phyloP scores from a whole-genome alignment of 2,329 filamentous ascomycete species.

The Domatiomyces catenatus region DNA sequence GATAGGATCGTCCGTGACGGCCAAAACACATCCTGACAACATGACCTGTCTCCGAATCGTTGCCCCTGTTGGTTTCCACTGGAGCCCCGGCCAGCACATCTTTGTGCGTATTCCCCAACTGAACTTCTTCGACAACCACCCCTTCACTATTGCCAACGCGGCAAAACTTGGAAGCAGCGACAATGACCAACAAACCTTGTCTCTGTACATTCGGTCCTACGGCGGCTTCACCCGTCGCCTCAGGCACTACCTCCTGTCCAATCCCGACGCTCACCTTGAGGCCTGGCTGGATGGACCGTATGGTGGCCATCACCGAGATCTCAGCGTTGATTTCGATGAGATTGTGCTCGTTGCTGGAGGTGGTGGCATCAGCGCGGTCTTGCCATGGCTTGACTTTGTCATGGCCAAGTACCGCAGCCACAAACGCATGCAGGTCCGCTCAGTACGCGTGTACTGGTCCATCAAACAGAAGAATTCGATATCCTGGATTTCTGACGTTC shows the following conservation, averaged over 20 bases:
- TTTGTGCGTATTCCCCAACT: conserved; percentile 19
- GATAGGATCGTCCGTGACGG: conserved; percentile 13
- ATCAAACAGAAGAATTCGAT: neutral
- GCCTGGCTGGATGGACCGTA: conserved; percentile 21
- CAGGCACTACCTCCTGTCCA: neutral
- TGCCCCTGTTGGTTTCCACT: conserved; percentile 12
- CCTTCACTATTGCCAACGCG: conserved; percentile 19
- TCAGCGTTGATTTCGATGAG: conserved; percentile 13
- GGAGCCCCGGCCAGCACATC: conserved; percentile 47
- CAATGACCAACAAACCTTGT: conserved; percentile 7
- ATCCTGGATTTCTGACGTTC: neutral
- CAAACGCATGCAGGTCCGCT: neutral
- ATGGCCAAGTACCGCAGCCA: neutral
- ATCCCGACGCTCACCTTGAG: conserved; percentile 2
- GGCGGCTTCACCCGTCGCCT: conserved; percentile 18
- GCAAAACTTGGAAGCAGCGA: neutral
- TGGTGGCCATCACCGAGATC: conserved; percentile 6
- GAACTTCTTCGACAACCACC: conserved; percentile 17
- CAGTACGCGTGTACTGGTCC: neutral
- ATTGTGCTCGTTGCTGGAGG: conserved; percentile 34
- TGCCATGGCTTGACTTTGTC: conserved; percentile 21
- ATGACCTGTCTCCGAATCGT: conserved; percentile 16
- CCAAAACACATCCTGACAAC: conserved; percentile 14
- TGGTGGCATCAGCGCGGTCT: conserved; percentile 33
- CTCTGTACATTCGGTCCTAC: conserved; percentile 17